Evolutionary conservation across 805 yeast species (phyloP).

Genomic region (Saitoella complicata): DNA sequence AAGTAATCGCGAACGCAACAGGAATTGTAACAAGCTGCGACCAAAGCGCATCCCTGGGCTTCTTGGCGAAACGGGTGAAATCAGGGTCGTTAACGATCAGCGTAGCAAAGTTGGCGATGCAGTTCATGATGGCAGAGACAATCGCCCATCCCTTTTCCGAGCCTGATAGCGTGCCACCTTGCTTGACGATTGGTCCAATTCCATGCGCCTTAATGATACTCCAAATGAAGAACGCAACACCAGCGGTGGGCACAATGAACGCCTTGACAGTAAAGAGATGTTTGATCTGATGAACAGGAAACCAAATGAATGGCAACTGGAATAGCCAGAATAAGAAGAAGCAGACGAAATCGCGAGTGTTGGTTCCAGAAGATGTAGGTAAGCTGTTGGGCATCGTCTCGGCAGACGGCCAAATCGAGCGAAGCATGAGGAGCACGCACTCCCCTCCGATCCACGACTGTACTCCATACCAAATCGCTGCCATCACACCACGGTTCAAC

Average conservation of each 20-base stretch:
- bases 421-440: conserved; percentile 61
- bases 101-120: conserved; percentile 35
- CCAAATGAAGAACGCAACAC: conserved; percentile 70
- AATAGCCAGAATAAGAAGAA: conserved; percentile 71
- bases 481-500: conserved; percentile 72
- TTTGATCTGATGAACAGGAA: conserved; percentile 67
- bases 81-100: conserved; percentile 78
- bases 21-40: conserved; percentile 45
- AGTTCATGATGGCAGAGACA: conserved; percentile 36
- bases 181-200: conserved; percentile 46
- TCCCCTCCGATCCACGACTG: conserved; percentile 77
- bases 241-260: conserved; percentile 61
- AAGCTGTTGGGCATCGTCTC: conserved; percentile 25
- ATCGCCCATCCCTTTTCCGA: conserved; percentile 63
- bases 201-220: conserved; percentile 58
- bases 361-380: conserved; percentile 2
- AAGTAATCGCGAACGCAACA: conserved; percentile 58
- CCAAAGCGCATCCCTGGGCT: conserved; percentile 25
- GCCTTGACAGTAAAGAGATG: conserved; percentile 76
- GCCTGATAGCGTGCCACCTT: conserved; percentile 27
- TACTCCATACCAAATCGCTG: conserved; percentile 75
- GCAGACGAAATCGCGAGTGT: conserved; percentile 41
- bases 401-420: conserved; percentile 46
- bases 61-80: conserved; percentile 61
- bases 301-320: conserved; percentile 63